Percentiles rank a stretch among this genome's conserved stretches.
phyloP scores from a whole-genome alignment of 208 protist species.

The Acanthamoeba triangularis region DNA sequence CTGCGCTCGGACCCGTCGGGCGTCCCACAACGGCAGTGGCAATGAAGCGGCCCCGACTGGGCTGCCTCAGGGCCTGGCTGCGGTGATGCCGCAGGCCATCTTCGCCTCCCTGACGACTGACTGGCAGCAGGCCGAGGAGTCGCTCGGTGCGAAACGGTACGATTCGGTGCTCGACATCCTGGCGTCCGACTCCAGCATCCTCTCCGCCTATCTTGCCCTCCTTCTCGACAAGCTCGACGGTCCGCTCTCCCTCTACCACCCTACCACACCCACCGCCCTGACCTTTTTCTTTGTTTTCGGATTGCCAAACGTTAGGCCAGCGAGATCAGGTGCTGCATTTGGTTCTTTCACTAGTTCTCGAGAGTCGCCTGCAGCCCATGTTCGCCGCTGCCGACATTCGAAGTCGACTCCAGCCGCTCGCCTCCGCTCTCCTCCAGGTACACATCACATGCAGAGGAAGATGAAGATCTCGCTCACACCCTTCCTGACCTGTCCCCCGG shows the following conservation, averaged over 20 bases:
- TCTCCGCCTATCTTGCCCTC: conserved; percentile 10
- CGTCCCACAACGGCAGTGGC: not conserved
- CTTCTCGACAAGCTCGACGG: not conserved
- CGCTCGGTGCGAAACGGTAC: not conserved
- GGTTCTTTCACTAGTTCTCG: not conserved
- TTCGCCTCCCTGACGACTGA: not conserved
- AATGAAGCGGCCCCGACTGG: not conserved
- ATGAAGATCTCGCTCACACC: too few relatives aligned
- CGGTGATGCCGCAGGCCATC: conserved; percentile 35
- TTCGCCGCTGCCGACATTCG: not conserved
- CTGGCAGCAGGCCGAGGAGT: not conserved
- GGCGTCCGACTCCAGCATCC: not conserved
- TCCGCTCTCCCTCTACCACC: not conserved
- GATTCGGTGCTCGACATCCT: not conserved
- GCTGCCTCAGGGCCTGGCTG: not conserved
- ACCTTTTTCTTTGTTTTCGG: not conserved
- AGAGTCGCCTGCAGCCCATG: not conserved
- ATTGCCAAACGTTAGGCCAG: not conserved
- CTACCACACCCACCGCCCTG: not conserved
- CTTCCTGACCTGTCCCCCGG: not conserved
- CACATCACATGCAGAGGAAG: not conserved
- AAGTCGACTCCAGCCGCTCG: not conserved
- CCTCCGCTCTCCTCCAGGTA: conserved; percentile 36
- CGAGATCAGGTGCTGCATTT: conserved; percentile 5
- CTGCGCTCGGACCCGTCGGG: conserved; percentile 1